phyloP scores from a whole-genome alignment of 2,329 filamentous ascomycete species.

The Talaromyces pinophilus region DNA sequence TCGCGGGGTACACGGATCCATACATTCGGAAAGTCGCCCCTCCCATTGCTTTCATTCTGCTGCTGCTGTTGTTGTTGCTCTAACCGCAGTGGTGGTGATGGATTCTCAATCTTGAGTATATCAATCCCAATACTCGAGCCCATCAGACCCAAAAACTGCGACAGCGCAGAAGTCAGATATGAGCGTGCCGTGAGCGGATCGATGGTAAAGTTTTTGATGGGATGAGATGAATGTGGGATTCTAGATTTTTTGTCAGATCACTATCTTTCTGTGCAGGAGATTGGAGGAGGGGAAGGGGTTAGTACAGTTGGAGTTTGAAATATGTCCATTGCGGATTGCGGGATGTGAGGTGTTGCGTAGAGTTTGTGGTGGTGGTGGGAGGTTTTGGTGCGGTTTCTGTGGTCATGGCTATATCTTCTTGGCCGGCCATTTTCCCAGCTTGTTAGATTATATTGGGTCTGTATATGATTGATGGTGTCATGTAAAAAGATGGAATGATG shows the following conservation, averaged over 20 bases:
- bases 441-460: not conserved
- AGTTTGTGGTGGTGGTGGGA: conserved; percentile 19
- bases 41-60: no score
- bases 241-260: conserved; percentile 22
- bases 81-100: not conserved
- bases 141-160: conserved; percentile 50
- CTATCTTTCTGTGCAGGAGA: no score
- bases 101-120: conserved; percentile 44
- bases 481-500: not conserved
- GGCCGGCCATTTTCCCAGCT: conserved; percentile 3
- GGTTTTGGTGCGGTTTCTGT: not conserved
- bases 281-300: not conserved
- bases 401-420: conserved; percentile 6
- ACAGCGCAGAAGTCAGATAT: conserved; percentile 49
- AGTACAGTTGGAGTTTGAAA: conserved; percentile 45
- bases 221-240: conserved; percentile 31
- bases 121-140: conserved; percentile 52
- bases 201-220: conserved; percentile 29
- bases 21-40: conserved; percentile 22
- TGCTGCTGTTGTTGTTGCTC: not conserved
- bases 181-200: conserved; percentile 51
- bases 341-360: conserved; percentile 36
- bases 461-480: not conserved
- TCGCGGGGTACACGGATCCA: conserved; percentile 51
- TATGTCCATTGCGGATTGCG: conserved; percentile 49